Conservation (phyloP, 139 green algal genomes). For the Parachlorella kessleri region DNA sequence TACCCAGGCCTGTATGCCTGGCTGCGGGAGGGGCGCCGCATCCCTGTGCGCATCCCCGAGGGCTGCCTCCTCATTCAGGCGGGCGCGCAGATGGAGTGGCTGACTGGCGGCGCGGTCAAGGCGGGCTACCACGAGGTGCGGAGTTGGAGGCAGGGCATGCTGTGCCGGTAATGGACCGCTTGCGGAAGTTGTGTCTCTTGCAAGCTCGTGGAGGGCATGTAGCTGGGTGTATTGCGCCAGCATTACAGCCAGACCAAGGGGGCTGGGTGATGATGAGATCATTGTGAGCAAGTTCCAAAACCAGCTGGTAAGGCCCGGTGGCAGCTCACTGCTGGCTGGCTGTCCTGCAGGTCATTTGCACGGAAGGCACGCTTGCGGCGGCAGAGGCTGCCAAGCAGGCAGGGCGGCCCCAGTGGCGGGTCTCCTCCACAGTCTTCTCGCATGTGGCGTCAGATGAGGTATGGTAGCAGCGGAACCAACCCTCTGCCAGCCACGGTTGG, state of each 20-base stretch:
- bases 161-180: no score
- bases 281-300: no score
- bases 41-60: slow-evolving; percentile 69
- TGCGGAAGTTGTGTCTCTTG: no score
- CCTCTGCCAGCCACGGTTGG: no score
- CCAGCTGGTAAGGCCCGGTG: background rate
- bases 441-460: slow-evolving; percentile 73
- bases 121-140: slow-evolving; percentile 92
- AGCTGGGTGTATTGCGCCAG: no score
- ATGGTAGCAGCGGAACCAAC: no score
- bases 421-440: slow-evolving; percentile 89
- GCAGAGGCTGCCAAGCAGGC: slow-evolving; percentile 46
- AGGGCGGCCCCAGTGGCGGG: slow-evolving; percentile 77
- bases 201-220: no score
- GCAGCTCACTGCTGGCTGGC: background rate
- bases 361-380: slow-evolving; percentile 65
- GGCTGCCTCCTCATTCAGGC: slow-evolving; percentile 91
- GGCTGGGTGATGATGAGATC: no score
- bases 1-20: slow-evolving; percentile 81
- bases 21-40: slow-evolving; percentile 72
- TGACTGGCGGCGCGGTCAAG: slow-evolving; percentile 82
- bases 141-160: no score
- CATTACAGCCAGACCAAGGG: no score
- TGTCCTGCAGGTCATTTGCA: slow-evolving; percentile 77
- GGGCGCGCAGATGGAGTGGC: slow-evolving; percentile 91